Evolutionary conservation across 2,329 filamentous ascomycete genomes (phyloP), one percentile per base, ranked within the genome.

Genomic region (Lachnellula subtilissima): DNA sequence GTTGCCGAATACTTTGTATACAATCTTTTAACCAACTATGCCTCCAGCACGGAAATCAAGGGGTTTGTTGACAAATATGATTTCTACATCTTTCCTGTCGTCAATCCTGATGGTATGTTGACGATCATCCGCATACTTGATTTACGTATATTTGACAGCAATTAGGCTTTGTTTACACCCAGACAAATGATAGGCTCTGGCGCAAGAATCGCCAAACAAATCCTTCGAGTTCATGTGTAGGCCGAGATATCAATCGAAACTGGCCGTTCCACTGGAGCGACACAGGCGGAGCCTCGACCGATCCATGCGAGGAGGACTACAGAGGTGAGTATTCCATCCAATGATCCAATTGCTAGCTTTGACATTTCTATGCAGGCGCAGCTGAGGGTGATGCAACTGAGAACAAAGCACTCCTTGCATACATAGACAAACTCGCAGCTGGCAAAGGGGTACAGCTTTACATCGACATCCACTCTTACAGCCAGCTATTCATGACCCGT

Each of bases 391-490:
- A 80, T 54, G 74, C 78, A 0, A 76, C 79, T 5, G 82, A 85
- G 70, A 81, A 73, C 61, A 71, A 72, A 56, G 76, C 71, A 0
- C 71, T 87, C 8, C 74, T 75, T 32, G 72, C 74, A 5, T 77
- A 78, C 47, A 71, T 80, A 19, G 72, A 74, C 48, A 64, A 69
- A 40, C 65, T 84, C 23, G 71, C 73, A 3, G 54, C 64, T 8
- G 54, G 61, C 3, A 74, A 79, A 58, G 80, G 81, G 1, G 72
- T 87, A 42, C 79, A 81, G 64, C 73, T 85, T 2, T 88, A 80
- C 70, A 80, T 87, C 60, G 85, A 88, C 70, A 82, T 80, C 66
- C 85, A 88, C 71, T 77, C 81, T 0, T 88, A 85, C 70, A 79
- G 77, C 11, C 83, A 87, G 62, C 73, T 82, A 35, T 77, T 86